These are phyloP conservation scores for Saccharum officinarum DNA, from an alignment of 176 grass and related monocot species.

Conservation along the genomic window DNA sequence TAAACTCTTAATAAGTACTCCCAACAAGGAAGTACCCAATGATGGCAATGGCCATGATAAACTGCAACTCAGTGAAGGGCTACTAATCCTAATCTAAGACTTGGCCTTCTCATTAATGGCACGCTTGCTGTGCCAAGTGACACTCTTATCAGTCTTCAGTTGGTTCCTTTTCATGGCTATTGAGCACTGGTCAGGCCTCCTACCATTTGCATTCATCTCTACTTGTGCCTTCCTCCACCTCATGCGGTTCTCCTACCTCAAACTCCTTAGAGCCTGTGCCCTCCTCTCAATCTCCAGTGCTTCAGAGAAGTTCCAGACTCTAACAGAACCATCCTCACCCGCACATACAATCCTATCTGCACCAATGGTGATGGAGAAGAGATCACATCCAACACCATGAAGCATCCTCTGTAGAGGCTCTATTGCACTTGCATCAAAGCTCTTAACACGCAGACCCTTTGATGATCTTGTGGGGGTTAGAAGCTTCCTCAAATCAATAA, in stretches of 20 bases:
- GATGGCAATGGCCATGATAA: neutral
- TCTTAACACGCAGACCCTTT: constrained; percentile 32
- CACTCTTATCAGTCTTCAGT: constrained; percentile 58
- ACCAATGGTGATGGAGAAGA: constrained; percentile 74
- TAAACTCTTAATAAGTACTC: constrained; percentile 10
- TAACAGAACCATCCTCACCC: constrained; percentile 82
- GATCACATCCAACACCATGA: constrained; percentile 80
- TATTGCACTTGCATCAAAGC: constrained; percentile 43
- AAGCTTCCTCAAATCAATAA: constrained; percentile 88
- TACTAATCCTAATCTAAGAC: constrained; percentile 48
- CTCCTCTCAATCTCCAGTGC: constrained; percentile 86
- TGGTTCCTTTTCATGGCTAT: constrained; percentile 66
- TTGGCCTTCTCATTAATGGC: constrained; percentile 62
- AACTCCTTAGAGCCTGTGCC: constrained; percentile 56
- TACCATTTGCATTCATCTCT: constrained; percentile 72
- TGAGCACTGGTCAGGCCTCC: constrained; percentile 60
- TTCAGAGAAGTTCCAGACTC: constrained; percentile 92
- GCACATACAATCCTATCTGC: constrained; percentile 87
- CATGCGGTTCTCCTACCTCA: constrained; percentile 92
- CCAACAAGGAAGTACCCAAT: constrained; percentile 23
- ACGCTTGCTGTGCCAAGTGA: constrained; percentile 66
- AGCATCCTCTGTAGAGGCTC: constrained; percentile 91
- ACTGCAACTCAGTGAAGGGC: constrained; percentile 11
- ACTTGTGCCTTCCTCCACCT: constrained; percentile 71
- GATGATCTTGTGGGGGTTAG: constrained; percentile 39